These are phyloP conservation scores for Linderniella brevidens DNA, from an alignment of 257 asterid genomes.

Conservation along the genomic window DNA sequence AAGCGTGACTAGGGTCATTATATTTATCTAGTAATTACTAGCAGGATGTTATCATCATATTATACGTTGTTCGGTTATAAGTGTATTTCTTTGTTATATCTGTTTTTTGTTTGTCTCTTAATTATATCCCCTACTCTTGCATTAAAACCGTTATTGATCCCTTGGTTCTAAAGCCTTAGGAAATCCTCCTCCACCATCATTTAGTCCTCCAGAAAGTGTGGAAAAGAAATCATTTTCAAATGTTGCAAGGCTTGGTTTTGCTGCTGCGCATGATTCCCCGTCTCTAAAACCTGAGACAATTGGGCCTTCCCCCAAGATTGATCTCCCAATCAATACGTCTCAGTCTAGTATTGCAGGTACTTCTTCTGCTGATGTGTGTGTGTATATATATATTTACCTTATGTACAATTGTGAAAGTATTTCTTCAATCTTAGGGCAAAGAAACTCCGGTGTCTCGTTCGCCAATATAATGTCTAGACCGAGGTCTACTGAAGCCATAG, in stretches of 20 bases:
- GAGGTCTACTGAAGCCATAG: conserved; percentile 24
- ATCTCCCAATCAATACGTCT: conserved; percentile 18
- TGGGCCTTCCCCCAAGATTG: conserved; percentile 15
- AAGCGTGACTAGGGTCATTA: background rate
- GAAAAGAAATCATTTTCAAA: conserved; percentile 52
- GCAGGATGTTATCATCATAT: no score
- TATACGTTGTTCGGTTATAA: no score
- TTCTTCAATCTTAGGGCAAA: background rate
- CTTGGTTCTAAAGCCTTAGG: conserved; percentile 46
- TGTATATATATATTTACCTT: background rate
- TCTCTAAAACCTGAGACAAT: conserved; percentile 25
- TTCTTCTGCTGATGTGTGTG: background rate
- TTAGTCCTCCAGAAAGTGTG: conserved; percentile 39
- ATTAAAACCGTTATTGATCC: conserved; percentile 11
- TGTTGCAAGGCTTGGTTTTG: conserved; percentile 90
- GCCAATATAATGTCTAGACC: conserved; percentile 56
- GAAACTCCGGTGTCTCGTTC: background rate
- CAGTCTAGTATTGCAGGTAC: conserved; percentile 6
- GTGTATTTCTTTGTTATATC: no score
- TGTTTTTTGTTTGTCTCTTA: conserved; percentile 1
- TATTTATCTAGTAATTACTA: no score
- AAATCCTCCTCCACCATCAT: conserved; percentile 33
- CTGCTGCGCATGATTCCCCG: conserved; percentile 84
- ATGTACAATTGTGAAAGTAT: background rate
- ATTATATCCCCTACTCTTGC: background rate